Evolutionary conservation across 495 filamentous ascomycete species (phyloP).

Genomic region (Oleoguttula mirabilis): DNA sequence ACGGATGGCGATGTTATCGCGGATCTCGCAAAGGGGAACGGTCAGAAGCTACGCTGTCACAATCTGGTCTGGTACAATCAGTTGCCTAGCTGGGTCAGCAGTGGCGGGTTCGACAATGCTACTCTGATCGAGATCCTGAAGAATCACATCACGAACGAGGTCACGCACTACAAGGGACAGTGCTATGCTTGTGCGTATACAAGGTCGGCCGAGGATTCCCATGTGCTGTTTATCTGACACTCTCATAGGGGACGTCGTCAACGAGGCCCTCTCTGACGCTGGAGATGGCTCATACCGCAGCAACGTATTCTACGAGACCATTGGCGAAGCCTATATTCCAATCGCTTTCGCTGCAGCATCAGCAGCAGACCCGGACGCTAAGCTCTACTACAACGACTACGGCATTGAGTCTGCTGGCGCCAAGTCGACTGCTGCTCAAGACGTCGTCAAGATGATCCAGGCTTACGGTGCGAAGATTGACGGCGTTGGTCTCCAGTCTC

Average conservation of each 20-base stretch:
- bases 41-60: conserved; percentile 25
- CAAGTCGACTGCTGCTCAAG: conserved; percentile 36
- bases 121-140: conserved; percentile 21
- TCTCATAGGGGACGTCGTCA: conserved; percentile 31
- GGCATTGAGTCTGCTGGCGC: conserved; percentile 43
- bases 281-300: conserved; percentile 23
- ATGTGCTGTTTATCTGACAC: too few relatives aligned
- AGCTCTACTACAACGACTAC: conserved; percentile 60
- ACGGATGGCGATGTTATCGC: conserved; percentile 18
- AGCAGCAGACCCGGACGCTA: conserved; percentile 34
- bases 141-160: conserved; percentile 24
- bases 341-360: conserved; percentile 23
- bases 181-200: background rate
- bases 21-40: conserved; percentile 8
- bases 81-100: conserved; percentile 23
- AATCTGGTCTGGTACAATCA: conserved; percentile 25
- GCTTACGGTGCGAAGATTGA: conserved; percentile 41
- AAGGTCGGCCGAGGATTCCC: too few relatives aligned
- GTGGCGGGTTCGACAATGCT: conserved; percentile 16
- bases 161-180: conserved; percentile 14
- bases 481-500: conserved; percentile 45
- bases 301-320: conserved; percentile 17
- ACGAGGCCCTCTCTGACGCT: conserved; percentile 24
- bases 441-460: conserved; percentile 37
- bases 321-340: conserved; percentile 23